These are phyloP conservation scores for Vigna unguiculata DNA, from an alignment of 306 rosid species.

Conservation along the genomic window DNA sequence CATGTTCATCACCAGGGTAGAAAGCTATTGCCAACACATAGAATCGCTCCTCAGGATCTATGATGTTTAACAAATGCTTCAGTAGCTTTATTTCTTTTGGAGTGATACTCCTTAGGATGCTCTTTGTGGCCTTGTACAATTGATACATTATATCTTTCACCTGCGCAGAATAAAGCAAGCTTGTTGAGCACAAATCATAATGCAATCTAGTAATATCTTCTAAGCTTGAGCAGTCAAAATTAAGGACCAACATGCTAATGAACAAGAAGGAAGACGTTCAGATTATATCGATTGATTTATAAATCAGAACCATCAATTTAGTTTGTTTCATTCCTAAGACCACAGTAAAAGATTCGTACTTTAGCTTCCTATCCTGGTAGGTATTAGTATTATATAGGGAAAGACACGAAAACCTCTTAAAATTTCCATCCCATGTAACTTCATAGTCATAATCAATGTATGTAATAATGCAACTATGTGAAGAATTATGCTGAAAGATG, in stretches of 20 bases:
- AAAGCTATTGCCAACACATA: conserved; percentile 86
- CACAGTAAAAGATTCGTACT: neutral
- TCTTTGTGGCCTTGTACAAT: conserved; percentile 81
- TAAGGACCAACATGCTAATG: neutral
- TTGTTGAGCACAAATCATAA: conserved; percentile 4
- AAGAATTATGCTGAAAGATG: conserved; percentile 3
- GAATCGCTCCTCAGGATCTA: conserved; percentile 92
- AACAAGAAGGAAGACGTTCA: conserved; percentile 3
- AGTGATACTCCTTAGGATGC: conserved; percentile 83
- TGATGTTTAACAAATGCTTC: conserved; percentile 84
- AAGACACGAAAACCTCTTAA: conserved; percentile 15
- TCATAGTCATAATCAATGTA: neutral
- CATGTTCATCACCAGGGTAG: conserved; percentile 70
- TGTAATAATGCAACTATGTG: neutral
- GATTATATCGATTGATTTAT: conserved; percentile 13
- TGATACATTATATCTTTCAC: conserved; percentile 89
- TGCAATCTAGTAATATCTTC: conserved; percentile 13
- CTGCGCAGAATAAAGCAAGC: conserved; percentile 53
- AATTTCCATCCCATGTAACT: conserved; percentile 1
- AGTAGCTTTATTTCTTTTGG: conserved; percentile 93
- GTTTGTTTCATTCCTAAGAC: neutral
- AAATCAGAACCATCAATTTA: conserved; percentile 21
- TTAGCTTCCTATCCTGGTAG: neutral
- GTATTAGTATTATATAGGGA: neutral
- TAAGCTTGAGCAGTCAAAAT: neutral